Evolutionary conservation across 208 protist genomes (phyloP), one percentile per base, ranked within the genome.

Genomic region (Lotmaria passim): DNA sequence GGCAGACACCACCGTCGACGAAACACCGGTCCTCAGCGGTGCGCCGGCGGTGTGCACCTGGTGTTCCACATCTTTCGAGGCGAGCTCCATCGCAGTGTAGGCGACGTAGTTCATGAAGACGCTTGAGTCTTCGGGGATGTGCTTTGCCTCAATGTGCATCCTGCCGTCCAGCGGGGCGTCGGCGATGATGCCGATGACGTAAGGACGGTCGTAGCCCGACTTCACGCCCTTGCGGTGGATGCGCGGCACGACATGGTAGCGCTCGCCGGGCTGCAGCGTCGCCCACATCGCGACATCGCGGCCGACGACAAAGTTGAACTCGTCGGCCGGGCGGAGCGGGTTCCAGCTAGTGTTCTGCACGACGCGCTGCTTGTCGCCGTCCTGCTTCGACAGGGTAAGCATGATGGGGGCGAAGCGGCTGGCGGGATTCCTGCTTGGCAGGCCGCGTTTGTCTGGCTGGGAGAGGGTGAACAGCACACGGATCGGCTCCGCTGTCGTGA

Each of bases 381-480:
- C 56, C 24, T 57, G 59, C 50, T 55, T 52, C 12, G 80, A 57
- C 28, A 93, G 74, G 39, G 73, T 79, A 21, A 93, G 56, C 85
- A 90, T 84, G 39, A 93, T 76, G 21, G 87, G 79, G 4, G 83
- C 76, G 39, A 78, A 76, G 34, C 51, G 56, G 30, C 80, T 72
- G 14, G 76, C 69, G 17, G 63, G 58, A 19, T 77, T 53, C 0
- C 24, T 34, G 34, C 71, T 34, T 11, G 62, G 36, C 17, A 81
- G 31, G 36, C 87, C 87, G 17, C 87, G 87, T 72, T 90, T 90
- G 58, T 93, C 87, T 41, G 70, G 83, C 69, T 94, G 89, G 17
- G 85, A 86, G 34, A 94, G 75, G 17, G 74, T 79, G n/a, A 90
- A 38, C 15, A 74, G 34, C 43, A 85, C 76, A 30, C 48, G 51